Percentiles rank a stretch among this genome's conserved stretches.
Evolutionary conservation across 2,329 filamentous ascomycete species (phyloP).

Genomic region (Verticillium nonalfalfae): DNA sequence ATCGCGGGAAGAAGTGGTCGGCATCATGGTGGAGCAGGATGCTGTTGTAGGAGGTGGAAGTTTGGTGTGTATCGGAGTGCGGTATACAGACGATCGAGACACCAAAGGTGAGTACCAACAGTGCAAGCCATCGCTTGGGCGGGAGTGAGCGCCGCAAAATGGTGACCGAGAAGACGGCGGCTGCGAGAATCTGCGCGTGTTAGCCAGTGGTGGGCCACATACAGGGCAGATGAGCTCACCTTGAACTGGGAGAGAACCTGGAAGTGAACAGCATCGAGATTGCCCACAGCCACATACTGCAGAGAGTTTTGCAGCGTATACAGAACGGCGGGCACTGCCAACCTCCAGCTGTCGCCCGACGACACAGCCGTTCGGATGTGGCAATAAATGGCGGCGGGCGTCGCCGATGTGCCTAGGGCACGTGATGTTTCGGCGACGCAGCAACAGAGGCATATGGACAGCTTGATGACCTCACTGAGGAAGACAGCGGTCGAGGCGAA

Average conservation of each 20-base stretch:
- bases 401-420: slow-evolving; percentile 69
- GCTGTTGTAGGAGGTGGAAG: slow-evolving; percentile 43
- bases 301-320: slow-evolving; percentile 93
- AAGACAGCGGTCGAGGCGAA: slow-evolving; percentile 92
- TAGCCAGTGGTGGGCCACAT: background rate
- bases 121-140: slow-evolving; percentile 69
- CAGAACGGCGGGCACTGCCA: slow-evolving; percentile 79
- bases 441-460: slow-evolving; percentile 78
- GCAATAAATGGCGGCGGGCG: slow-evolving; percentile 72
- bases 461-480: slow-evolving; percentile 86
- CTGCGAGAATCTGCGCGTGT: slow-evolving; percentile 63
- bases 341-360: slow-evolving; percentile 87
- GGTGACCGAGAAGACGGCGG: slow-evolving; percentile 77
- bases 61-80: slow-evolving; percentile 37
- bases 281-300: slow-evolving; percentile 86
- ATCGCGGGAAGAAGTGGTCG: slow-evolving; percentile 69
- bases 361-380: slow-evolving; percentile 79
- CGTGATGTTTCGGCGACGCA: slow-evolving; percentile 82
- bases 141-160: slow-evolving; percentile 68
- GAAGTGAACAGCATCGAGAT: slow-evolving; percentile 87
- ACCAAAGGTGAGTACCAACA: slow-evolving; percentile 73
- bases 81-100: slow-evolving; percentile 83
- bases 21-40: slow-evolving; percentile 57
- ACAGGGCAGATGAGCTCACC: slow-evolving; percentile 27
- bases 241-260: slow-evolving; percentile 93